Evolutionary conservation across 345 rosid genomes (phyloP).

Genomic region (Linum lewisii): DNA sequence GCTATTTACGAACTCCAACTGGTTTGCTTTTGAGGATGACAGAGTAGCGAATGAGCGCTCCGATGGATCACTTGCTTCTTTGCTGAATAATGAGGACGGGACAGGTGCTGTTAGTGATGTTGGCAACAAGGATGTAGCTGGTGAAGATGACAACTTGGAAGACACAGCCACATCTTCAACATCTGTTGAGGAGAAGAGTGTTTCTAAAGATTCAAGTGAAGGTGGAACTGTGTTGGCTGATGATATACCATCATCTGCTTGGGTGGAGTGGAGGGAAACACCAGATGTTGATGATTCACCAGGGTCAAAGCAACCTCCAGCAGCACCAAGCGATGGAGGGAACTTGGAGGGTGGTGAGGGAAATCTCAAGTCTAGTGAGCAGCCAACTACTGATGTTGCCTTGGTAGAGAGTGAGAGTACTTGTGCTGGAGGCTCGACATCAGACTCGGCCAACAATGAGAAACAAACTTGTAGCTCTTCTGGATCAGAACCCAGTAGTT

Average conservation of each 20-base stretch:
- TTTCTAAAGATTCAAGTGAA: slow-evolving; percentile 34
- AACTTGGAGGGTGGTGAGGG: slow-evolving; percentile 25
- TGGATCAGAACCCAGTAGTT: slow-evolving; percentile 11
- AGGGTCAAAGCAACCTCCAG: slow-evolving; percentile 25
- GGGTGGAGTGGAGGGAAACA: slow-evolving; percentile 87
- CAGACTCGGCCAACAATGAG: slow-evolving; percentile 14
- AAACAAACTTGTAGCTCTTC: slow-evolving; percentile 4
- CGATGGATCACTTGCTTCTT: slow-evolving; percentile 43
- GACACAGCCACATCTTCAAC: slow-evolving; percentile 45
- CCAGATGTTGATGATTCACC: slow-evolving; percentile 38
- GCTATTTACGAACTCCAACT: slow-evolving; percentile 77
- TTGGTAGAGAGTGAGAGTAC: slow-evolving; percentile 5
- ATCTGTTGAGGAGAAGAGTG: slow-evolving; percentile 25
- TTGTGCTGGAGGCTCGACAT: background rate
- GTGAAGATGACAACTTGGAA: slow-evolving; percentile 38
- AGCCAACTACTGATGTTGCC: slow-evolving; percentile 15
- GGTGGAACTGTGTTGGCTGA: slow-evolving; percentile 22
- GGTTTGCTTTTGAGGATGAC: slow-evolving; percentile 85
- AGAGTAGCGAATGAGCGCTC: slow-evolving; percentile 44
- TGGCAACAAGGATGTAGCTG: slow-evolving; percentile 30
- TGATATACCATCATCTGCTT: slow-evolving; percentile 42
- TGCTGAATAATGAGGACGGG: slow-evolving; percentile 39
- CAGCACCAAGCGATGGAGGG: slow-evolving; percentile 35
- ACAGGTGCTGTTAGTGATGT: slow-evolving; percentile 19
- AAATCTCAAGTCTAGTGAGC: slow-evolving; percentile 10